Evolutionary conservation across 768 basidiomycete genomes (phyloP).

Genomic region (Mycena maculata): DNA sequence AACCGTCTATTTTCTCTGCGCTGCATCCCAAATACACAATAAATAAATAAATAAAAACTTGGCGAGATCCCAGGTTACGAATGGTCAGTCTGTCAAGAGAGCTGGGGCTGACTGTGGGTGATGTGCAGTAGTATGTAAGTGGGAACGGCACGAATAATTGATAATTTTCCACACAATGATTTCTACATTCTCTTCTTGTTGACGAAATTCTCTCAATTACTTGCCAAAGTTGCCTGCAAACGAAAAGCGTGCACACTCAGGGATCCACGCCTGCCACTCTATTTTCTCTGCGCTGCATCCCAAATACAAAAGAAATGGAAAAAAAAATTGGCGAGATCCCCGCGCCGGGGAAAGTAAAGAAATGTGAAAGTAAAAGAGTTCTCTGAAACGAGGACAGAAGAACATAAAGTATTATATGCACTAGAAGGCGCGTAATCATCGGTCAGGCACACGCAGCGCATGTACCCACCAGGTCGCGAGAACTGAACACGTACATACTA

Average conservation of each 20-base stretch:
- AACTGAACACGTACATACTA: neutral
- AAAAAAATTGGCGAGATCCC: too few species aligned
- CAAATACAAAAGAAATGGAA: neutral
- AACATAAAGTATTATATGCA: slow-evolving; percentile 10
- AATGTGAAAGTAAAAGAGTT: too few species aligned
- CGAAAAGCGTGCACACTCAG: neutral
- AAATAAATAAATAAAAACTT: too few species aligned
- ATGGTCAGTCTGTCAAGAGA: too few species aligned
- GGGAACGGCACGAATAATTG: too few species aligned
- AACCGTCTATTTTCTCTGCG: slow-evolving; percentile 11
- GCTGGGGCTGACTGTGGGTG: too few species aligned
- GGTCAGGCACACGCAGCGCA: neutral
- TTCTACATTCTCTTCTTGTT: too few species aligned
- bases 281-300: neutral
- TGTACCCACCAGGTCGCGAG: slow-evolving; percentile 21
- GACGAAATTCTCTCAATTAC: too few species aligned
- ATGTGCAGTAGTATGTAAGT: too few species aligned
- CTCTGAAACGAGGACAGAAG: neutral
- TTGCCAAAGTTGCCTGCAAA: slow-evolving; percentile 19
- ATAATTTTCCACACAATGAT: too few species aligned
- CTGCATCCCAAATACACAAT: neutral
- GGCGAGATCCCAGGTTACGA: too few species aligned
- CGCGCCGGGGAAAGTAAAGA: too few species aligned
- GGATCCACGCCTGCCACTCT: slow-evolving; percentile 12
- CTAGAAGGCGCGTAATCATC: slow-evolving; percentile 24